Evolutionary conservation across 2,329 filamentous ascomycete genomes (phyloP), one percentile per base, ranked within the genome.

Genomic region (Graphilbum fragrans): DNA sequence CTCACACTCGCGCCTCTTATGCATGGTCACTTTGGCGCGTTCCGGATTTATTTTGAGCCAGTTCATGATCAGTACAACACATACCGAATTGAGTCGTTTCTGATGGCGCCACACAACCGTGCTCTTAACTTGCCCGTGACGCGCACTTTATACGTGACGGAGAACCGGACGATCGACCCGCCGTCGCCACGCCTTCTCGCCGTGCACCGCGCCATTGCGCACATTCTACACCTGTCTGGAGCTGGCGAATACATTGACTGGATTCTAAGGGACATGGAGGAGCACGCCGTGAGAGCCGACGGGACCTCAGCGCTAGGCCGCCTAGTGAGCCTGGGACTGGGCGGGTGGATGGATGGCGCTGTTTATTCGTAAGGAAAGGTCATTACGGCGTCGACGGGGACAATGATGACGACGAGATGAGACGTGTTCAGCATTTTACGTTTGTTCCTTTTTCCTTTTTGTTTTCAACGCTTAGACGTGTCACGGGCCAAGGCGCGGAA

Each of bases 21-120:
- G 29, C 58, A 61, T 49, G 10, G 31, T 8, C 25, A 39, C 4
- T 62, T 64, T 50, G 53, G 57, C 12, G 36, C 50, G 18, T 60
- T 60, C 38, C 10, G 55, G 5, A 43, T 60, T 16, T 57, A 46
- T 32, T 59, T 58, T 35, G 50, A 56, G 35, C 49, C 46, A n/a
- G 43, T 56, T 10, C 21, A 38, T 5, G 45, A 43, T 32, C 38
- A 42, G 19, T 35, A 41, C 20, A 49, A 58, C 41, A 54, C 52
- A 11, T 58, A 57, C 39, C 45, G 31, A n/a, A 55, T 57, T 37
- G 33, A 51, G 10, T 47, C 48, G 2, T 54, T 54, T 39, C 39
- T 53, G 11, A 38, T 38, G 5, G 38, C 42, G 12, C 23, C 7
- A 12, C 7, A 7, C 7, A 7, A 27, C 12, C 31, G 19, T 37